phyloP scores from a whole-genome alignment of 805 yeast species.

The Zygosaccharomyces bisporus region DNA sequence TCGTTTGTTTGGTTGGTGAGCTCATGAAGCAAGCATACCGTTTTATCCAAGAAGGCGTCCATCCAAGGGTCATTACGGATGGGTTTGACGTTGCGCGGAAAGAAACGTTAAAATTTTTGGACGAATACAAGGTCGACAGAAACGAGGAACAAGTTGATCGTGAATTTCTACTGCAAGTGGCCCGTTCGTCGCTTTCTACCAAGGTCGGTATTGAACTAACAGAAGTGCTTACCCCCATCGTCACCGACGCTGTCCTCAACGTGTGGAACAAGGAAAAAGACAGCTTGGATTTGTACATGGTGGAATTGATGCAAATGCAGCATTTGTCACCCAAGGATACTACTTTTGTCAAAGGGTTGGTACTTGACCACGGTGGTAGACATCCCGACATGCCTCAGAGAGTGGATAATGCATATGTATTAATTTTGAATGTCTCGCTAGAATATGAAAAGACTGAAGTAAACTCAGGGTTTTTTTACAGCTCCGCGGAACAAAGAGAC shows the following conservation, averaged over 20 bases:
- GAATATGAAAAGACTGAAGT: slow-evolving; percentile 98
- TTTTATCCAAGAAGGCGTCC: slow-evolving; percentile 88
- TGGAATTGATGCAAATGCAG: slow-evolving; percentile 98
- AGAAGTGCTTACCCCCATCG: slow-evolving; percentile 84
- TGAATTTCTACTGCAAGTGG: slow-evolving; percentile 86
- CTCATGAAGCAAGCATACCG: slow-evolving; percentile 91
- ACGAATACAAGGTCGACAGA: slow-evolving; percentile 53
- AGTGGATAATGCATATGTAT: slow-evolving; percentile 75
- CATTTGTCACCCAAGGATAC: slow-evolving; percentile 84
- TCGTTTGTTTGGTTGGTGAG: slow-evolving; percentile 90
- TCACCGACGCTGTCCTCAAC: slow-evolving; percentile 89
- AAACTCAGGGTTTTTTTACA: slow-evolving; percentile 91
- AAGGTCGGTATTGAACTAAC: slow-evolving; percentile 76
- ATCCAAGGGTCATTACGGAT: slow-evolving; percentile 90
- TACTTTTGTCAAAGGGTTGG: slow-evolving; percentile 78
- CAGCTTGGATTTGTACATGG: slow-evolving; percentile 86
- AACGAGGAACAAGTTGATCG: slow-evolving; percentile 56
- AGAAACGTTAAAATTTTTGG: slow-evolving; percentile 65
- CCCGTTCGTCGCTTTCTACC: slow-evolving; percentile 82
- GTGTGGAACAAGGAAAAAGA: slow-evolving; percentile 53
- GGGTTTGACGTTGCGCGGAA: slow-evolving; percentile 91
- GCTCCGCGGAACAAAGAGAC: slow-evolving; percentile 94
- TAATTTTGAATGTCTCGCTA: slow-evolving; percentile 87
- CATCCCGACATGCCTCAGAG: slow-evolving; percentile 98
- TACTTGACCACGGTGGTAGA: slow-evolving; percentile 96